Evolutionary conservation across 441 rosid genomes (phyloP).

Genomic region (Gossypium schwendimanii): DNA sequence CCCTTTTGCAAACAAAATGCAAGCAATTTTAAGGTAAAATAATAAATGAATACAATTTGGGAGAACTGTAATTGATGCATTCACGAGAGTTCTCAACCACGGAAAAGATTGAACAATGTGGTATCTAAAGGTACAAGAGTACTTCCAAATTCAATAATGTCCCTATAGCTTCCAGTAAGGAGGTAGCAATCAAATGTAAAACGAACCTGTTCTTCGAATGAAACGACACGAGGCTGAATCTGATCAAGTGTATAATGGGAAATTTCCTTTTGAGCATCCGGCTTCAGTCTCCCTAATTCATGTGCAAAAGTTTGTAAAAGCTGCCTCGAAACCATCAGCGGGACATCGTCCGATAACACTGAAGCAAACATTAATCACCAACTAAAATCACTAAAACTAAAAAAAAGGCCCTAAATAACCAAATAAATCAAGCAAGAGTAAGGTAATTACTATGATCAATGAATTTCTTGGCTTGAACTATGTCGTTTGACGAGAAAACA

Average conservation of each 20-base stretch:
- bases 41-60: neutral
- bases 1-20: no score
- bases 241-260: conserved; percentile 78
- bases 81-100: neutral
- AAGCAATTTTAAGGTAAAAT: neutral
- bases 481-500: conserved; percentile 74
- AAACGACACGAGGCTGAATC: conserved; percentile 98
- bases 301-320: conserved; percentile 84
- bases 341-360: conserved; percentile 96
- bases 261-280: conserved; percentile 89
- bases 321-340: conserved; percentile 94
- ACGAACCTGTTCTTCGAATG: conserved; percentile 94
- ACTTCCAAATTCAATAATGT: neutral
- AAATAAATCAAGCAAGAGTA: neutral
- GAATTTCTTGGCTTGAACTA: conserved; percentile 67
- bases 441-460: conserved; percentile 69
- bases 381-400: neutral
- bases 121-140: neutral
- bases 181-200: neutral
- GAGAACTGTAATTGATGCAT: neutral
- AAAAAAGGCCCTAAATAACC: neutral
- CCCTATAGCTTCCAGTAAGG: neutral
- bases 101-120: neutral
- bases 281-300: conserved; percentile 70
- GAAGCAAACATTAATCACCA: conserved; percentile 4